Base-by-base conservation (phyloP, 495 filamentous ascomycete species). In the Annulohypoxylon bovei region DNA sequence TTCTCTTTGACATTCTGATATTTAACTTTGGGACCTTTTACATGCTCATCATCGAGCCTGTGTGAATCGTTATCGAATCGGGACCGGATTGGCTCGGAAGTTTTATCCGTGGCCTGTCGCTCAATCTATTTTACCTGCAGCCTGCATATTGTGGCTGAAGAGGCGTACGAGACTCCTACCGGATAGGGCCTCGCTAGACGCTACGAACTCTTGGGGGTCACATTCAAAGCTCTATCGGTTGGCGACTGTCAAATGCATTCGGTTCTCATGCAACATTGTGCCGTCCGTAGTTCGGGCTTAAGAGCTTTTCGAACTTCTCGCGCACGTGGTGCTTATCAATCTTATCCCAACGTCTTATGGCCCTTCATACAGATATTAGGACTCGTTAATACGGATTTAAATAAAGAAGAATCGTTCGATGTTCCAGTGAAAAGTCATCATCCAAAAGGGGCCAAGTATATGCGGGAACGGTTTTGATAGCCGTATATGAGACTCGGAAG, bases 281-380 rank as follows among this genome's bases (percentile, higher is more conserved):
- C 55, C 70, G 70, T 61, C 60, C 70, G 64, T 60, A 64, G 9
- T 56, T 72, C 69, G 64, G 69, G 53, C 52, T 56, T 61, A 62
- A 23, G 55, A 55, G 30, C 46, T 30, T 32, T 32, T 50, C 27
- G 46, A 61, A 35, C 50, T 61, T 65, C 61, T 57, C 50, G 20
- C 46, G 70, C 70, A 72, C 70, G 70, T 72, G 70, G 65, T 72
- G 70, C 70, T 65, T 72, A 68, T 65, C 65, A 72, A 68, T 72
- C 70, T 72, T 72, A 72, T 65, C 70, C 65, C 60, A 68, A 72
- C 70, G 65, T 72, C 70, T 50, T 65, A 72, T 68, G 55, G 32
- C 46, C 22, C 68, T 65, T 65, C 52, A 58, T 62, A 61, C 54
- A 64, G 55, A 40, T 53, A 62, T 61, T 52, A 65, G 70, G 55